phyloP scores from a whole-genome alignment of 2,329 filamentous ascomycete species.

The Lasiodiplodia gonubiensis region DNA sequence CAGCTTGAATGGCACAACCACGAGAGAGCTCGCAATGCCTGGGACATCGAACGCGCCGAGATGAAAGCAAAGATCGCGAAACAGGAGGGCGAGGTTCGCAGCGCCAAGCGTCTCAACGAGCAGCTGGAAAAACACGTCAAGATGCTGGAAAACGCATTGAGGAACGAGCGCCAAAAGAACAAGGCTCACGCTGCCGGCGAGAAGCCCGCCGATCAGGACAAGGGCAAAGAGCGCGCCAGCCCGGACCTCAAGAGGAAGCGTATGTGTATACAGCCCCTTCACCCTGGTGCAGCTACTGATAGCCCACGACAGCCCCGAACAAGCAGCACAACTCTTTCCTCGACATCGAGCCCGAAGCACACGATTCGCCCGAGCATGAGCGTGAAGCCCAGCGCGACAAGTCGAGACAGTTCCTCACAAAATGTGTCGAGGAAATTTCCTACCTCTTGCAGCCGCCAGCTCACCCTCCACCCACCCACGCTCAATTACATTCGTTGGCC shows the following conservation, averaged over 20 bases:
- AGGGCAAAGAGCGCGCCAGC: constrained; percentile 33
- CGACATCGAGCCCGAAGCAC: constrained; percentile 53
- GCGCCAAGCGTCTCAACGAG: constrained; percentile 86
- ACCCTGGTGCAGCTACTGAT: background rate
- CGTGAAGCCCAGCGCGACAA: constrained; percentile 67
- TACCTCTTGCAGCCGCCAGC: constrained; percentile 71
- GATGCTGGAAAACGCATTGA: constrained; percentile 86
- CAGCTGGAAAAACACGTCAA: constrained; percentile 88
- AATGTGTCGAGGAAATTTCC: constrained; percentile 71
- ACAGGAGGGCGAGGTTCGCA: constrained; percentile 86
- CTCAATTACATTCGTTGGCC: constrained; percentile 43
- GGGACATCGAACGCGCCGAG: constrained; percentile 98
- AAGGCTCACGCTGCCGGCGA: constrained; percentile 59
- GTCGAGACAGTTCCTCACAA: constrained; percentile 66
- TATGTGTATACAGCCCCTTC: background rate
- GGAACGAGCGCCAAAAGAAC: constrained; percentile 76
- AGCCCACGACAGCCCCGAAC: constrained; percentile 48
- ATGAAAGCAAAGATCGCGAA: constrained; percentile 98
- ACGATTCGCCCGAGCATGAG: constrained; percentile 55
- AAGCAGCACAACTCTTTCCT: constrained; percentile 58
- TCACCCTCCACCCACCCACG: constrained; percentile 63
- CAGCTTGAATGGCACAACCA: constrained; percentile 99
- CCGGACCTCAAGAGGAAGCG: constrained; percentile 26
- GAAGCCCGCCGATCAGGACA: constrained; percentile 54
- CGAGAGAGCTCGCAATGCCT: constrained; percentile 95